Evolutionary conservation across 345 rosid genomes (phyloP), one percentile per base, ranked within the genome.

Genomic region (Eutrema japonicum): DNA sequence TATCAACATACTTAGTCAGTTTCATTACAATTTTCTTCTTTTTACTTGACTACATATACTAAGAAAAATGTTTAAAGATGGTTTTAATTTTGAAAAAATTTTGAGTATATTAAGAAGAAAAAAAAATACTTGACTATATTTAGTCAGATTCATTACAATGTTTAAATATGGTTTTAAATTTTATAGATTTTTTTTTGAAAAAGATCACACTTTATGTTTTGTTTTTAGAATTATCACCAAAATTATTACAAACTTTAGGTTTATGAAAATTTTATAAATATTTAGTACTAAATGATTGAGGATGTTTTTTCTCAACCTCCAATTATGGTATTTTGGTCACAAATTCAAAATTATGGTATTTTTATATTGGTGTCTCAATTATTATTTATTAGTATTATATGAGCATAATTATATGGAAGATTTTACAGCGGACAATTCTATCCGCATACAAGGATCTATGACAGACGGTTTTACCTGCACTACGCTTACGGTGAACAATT

Each of bases 171-270:
- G 11, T n/a, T 55, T 54, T 7, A 6, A 22, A 54, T 35, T 32
- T 54, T 13, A n/a, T 13, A 53, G 18, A 32, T 0, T 7, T 54
- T 30, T 2, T 12, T 32, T 32, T 4, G 0, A 4, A 32, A 54
- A 54, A 35, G 32, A 54, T 54, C 60, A 13, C 40, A 13, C 10
- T 54, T 32, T 54, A 54, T 54, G n/a, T 54, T 33, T 33, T n/a
- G 26, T 30, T 8, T 7, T 2, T 8, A 55, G 7, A 13, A 7
- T 57, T 35, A 36, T 33, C 29, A 35, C n/a, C 38, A 16, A 36
- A 36, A 57, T 5, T 37, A 57, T 36, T 8, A 16, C n/a, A 36
- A 36, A 16, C 12, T 10, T 14, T 57, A 36, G 8, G 9, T 57
- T 56, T 57, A 32, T 55, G 2, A 13, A 33, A 1, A 12, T n/a